Evolutionary conservation across 1,139 yeast species (phyloP).

Genomic region (Yamadazyma triangularis): DNA sequence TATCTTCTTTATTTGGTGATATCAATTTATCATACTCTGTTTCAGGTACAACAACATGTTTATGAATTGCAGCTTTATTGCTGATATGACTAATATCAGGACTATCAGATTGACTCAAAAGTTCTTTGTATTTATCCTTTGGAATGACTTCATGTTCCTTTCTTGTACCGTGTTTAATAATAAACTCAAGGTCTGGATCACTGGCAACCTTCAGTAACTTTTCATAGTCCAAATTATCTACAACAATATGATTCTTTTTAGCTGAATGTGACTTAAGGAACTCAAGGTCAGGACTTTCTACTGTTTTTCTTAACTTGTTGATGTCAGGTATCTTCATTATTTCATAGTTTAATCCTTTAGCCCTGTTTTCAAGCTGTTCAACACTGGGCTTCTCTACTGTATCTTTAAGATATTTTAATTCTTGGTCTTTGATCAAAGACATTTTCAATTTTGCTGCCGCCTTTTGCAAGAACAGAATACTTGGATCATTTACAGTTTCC

Average conservation of each 20-base stretch:
- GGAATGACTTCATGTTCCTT: conserved; percentile 5
- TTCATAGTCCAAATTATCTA: conserved; percentile 5
- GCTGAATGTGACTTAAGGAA: conserved; percentile 11
- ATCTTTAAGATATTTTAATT: conserved; percentile 11
- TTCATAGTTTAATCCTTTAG: conserved; percentile 11
- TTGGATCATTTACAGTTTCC: conserved; percentile 23
- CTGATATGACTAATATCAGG: conserved; percentile 16
- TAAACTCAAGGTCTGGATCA: conserved; percentile 18
- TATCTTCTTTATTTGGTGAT: conserved; percentile 9
- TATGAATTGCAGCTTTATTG: conserved; percentile 15
- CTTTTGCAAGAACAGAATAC: conserved; percentile 12
- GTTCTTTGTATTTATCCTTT: conserved; percentile 3
- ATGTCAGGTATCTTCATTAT: conserved; percentile 17
- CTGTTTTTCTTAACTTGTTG: conserved; percentile 10
- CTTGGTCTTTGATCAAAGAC: conserved; percentile 12
- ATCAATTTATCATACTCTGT: conserved; percentile 13
- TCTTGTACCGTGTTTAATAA: conserved; percentile 19
- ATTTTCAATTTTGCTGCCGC: conserved; percentile 13
- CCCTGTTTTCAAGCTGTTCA: conserved; percentile 19
- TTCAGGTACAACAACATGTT: conserved; percentile 16
- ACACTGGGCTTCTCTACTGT: conserved; percentile 18
- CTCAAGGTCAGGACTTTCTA: conserved; percentile 13
- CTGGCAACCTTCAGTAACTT: conserved; percentile 13
- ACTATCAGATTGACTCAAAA: conserved; percentile 3
- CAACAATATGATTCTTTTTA: conserved; percentile 8